A percentile compares a stretch with the other conserved stretches of the same genome.
Evolutionary conservation across 768 basidiomycete genomes (phyloP).

Genomic region (Flagelloscypha sp.): DNA sequence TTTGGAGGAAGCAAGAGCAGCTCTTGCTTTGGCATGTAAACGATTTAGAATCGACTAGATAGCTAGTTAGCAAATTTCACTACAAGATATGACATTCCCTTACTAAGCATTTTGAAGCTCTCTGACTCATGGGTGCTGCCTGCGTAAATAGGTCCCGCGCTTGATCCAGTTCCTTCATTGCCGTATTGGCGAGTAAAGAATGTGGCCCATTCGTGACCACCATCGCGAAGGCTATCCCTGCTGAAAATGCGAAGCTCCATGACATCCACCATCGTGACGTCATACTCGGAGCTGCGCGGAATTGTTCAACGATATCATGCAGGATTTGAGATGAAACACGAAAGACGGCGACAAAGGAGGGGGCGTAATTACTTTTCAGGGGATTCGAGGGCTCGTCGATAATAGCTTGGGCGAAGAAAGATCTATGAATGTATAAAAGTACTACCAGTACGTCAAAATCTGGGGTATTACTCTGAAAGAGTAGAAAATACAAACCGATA

Average conservation of each 20-base stretch:
- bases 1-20: conserved; percentile 37
- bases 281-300: conserved; percentile 34
- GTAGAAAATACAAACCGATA: conserved; percentile 26
- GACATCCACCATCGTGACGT: conserved; percentile 50
- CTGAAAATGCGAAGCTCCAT: conserved; percentile 55
- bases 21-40: conserved; percentile 60
- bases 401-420: conserved; percentile 66
- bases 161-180: conserved; percentile 62
- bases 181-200: conserved; percentile 56
- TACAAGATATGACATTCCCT: conserved; percentile 16
- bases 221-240: conserved; percentile 65
- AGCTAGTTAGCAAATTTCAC: not conserved
- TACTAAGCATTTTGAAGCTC: conserved; percentile 61
- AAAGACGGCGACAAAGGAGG: conserved; percentile 58
- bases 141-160: conserved; percentile 60
- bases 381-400: conserved; percentile 61
- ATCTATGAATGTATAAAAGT: conserved; percentile 55
- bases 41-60: conserved; percentile 49
- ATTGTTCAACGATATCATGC: conserved; percentile 41
- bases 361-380: conserved; percentile 54
- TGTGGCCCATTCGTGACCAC: conserved; percentile 69
- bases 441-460: conserved; percentile 26
- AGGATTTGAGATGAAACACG: conserved; percentile 50
- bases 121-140: conserved; percentile 48
- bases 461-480: not conserved